Evolutionary conservation across 768 basidiomycete species (phyloP), one percentile per base, ranked within the genome.

Genomic region (Phlebiopsis flavidoalba): DNA sequence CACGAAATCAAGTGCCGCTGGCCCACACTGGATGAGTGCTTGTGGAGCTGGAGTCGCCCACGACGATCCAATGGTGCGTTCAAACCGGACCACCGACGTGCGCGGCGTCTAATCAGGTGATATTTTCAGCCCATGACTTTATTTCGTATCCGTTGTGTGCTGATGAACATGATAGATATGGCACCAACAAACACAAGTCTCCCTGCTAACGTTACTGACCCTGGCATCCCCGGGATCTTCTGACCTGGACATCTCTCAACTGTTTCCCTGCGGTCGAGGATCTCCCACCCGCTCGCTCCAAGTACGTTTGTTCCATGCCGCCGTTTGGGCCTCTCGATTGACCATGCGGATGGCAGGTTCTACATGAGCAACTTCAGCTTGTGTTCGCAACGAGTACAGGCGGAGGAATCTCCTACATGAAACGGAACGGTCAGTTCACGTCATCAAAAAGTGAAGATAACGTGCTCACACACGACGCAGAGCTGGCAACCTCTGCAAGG

Each of bases 11-110:
- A 61, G n/a, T n/a, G 75, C 75, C 8, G 65, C 70, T 64, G 75
- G 73, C 70, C 67, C 66, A 49, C 75, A 71, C 65, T 77, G 73
- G 74, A 71, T 80, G 62, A 73, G 79, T n/a, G 17, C 73, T 74
- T n/a, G n/a, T n/a, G 10, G 73, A 70, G 48, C 69, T 52, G 19
- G 15, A 19, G 19, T 22, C 35, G 15, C n/a, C 67, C 49, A 72
- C 72, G 67, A 73, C 72, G 65, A 70, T 68, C 60, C 61, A n/a
- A 52, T 15, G 57, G 50, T 52, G 11, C 36, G n/a, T n/a, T n/a
- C n/a, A n/a, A n/a, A n/a, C n/a, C n/a, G n/a, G 8, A 59, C 50
- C 36, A 8, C 24, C 33, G 58, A 59, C 31, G 51, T 59, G 8
- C 47, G 58, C 19, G 58, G 49, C 5, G 36, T 59, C 33, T n/a